phyloP scores from a whole-genome alignment of 176 grass and related monocot species.

The Oryza meridionalis region DNA sequence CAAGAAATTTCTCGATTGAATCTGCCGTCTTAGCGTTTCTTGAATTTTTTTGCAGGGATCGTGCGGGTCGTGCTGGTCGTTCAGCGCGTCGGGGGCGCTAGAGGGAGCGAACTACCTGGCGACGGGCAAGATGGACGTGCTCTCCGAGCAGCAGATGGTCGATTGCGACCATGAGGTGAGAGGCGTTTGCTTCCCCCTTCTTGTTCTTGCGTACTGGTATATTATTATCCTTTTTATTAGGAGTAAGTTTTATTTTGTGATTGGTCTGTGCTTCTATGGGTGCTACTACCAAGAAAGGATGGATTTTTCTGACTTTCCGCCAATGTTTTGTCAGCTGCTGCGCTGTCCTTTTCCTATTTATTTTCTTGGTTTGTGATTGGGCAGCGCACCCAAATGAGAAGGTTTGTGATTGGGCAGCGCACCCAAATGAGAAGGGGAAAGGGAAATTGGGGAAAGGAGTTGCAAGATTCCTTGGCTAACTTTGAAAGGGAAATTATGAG shows the following conservation, averaged over 20 bases:
- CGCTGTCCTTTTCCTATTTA: neutral
- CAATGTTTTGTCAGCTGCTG: slow-evolving; percentile 35
- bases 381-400: slow-evolving; percentile 6
- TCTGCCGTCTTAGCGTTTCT: neutral
- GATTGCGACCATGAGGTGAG: slow-evolving; percentile 90
- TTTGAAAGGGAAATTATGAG: slow-evolving; percentile 1
- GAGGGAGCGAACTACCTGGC: slow-evolving; percentile 88
- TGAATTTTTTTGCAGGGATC: slow-evolving; percentile 60
- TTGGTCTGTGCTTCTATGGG: slow-evolving; percentile 5
- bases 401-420: slow-evolving; percentile 34
- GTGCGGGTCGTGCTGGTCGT: slow-evolving; percentile 94
- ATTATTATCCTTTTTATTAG: neutral
- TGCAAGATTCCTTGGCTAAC: neutral
- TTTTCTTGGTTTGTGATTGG: slow-evolving; percentile 38
- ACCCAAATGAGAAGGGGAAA: slow-evolving; percentile 12
- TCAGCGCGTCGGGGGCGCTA: slow-evolving; percentile 76
- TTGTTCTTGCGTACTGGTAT: neutral
- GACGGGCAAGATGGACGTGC: slow-evolving; percentile 72
- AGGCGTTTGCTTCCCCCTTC: neutral
- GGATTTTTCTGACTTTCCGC: slow-evolving; percentile 16
- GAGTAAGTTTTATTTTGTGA: slow-evolving; percentile 7
- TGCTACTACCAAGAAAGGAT: neutral
- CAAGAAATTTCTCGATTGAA: neutral
- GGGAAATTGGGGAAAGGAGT: neutral
- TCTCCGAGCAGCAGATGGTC: slow-evolving; percentile 85